Base-by-base conservation (phyloP, 2,329 filamentous ascomycete species). In the Monosporascus sp. region DNA sequence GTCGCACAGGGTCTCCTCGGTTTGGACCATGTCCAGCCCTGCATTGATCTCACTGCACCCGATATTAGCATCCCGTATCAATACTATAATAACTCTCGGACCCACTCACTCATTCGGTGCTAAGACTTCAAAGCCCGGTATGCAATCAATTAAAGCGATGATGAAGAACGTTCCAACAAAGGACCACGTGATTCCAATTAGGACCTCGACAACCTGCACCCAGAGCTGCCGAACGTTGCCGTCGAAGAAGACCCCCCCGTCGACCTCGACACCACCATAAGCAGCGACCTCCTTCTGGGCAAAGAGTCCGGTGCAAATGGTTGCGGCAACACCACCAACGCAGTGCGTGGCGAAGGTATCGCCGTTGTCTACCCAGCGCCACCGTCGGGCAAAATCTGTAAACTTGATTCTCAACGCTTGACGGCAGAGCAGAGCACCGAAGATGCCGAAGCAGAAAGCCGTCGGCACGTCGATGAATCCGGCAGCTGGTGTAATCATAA, bases 291-390 rank as follows among this genome's bases (percentile, higher is more conserved):
- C 70, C 54, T 75, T 77, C 42, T 69, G 67, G 2, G 76, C 78
- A 61, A 80, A 79, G 18, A 78, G 65, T 0, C 78, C 77, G 0
- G 77, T 80, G 4, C 70, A 69, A 14, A 80, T 72, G 0, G 78
- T 81, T 0, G 75, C 77, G 0, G 77, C 61, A 6, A 80, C 66
- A 0, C 78, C 78, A 18, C 77, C 77, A 11, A 80, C 65, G 57
- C 77, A 80, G 54, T 80, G 77, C 4, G 77, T 80, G 5, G 78
- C 78, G 59, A 80, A 80, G 0, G 77, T 80, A 60, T 81, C 78
- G 1, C 76, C 78, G 54, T 79, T 79, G 55, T 80, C 78, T 0
- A 81, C 77, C 78, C 76, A 81, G 36, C 72, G 66, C 65, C 70
- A 72, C 3, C 68, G 63, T n/a, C 68, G 64, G 6, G 78, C 77